Evolutionary conservation across 2,329 filamentous ascomycete genomes (phyloP).

Genomic region (Diaporthe vaccinii): DNA sequence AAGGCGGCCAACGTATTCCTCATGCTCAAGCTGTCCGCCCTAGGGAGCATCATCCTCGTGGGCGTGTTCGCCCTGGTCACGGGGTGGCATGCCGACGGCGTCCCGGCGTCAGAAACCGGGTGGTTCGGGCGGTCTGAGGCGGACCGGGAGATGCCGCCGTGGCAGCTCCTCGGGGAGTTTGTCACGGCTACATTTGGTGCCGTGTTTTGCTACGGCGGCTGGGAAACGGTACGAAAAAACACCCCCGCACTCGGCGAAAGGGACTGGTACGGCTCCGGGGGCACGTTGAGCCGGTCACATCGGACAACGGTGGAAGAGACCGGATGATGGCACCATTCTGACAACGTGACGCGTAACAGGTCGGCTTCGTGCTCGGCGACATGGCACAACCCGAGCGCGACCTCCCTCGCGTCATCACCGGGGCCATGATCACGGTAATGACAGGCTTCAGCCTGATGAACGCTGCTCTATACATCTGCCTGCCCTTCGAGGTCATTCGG

Average conservation of each 20-base stretch:
- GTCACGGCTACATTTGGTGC: conserved; percentile 58
- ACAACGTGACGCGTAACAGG: conserved; percentile 20
- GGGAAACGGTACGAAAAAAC: conserved; percentile 57
- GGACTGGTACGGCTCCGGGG: no score
- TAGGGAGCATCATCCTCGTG: conserved; percentile 45
- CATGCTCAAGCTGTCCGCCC: conserved; percentile 49
- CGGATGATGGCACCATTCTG: conserved; percentile 24
- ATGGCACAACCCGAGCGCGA: conserved; percentile 46
- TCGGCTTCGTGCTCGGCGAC: conserved; percentile 48
- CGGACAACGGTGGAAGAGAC: not conserved
- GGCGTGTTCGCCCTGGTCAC: conserved; percentile 44
- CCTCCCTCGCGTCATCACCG: conserved; percentile 57
- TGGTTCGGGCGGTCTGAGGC: conserved; percentile 47
- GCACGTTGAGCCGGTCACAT: not conserved
- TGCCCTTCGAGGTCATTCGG: conserved; percentile 56
- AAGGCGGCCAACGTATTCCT: conserved; percentile 57
- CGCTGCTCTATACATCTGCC: conserved; percentile 56
- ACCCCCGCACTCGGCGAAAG: not conserved
- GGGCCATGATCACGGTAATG: conserved; percentile 57
- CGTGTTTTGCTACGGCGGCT: conserved; percentile 59
- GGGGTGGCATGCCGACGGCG: conserved; percentile 53
- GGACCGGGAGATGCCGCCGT: conserved; percentile 44
- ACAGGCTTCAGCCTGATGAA: conserved; percentile 58
- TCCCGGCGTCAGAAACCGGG: conserved; percentile 51
- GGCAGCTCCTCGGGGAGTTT: conserved; percentile 56